Evolutionary conservation across 129 eudicot genomes (phyloP).

Genomic region (Arctium minus): DNA sequence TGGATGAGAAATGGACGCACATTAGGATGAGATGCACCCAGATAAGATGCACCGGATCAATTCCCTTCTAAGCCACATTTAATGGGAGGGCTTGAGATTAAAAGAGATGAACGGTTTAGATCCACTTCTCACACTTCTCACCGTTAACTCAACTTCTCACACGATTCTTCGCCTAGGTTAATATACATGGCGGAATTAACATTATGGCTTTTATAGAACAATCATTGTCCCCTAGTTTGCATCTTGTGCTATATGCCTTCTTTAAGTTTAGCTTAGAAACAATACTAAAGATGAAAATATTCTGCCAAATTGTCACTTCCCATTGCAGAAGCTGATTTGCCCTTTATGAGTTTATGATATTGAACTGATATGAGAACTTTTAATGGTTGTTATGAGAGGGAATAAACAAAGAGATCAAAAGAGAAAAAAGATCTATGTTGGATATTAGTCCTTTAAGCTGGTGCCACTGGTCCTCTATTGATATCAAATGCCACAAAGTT

Average conservation of each 20-base stretch:
- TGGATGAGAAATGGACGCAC: too few species aligned
- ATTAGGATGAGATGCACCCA: too few species aligned
- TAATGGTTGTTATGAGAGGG: constrained; percentile 11
- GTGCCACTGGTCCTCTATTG: constrained; percentile 9
- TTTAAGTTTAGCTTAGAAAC: background rate
- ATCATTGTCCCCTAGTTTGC: background rate
- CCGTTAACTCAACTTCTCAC: too few species aligned
- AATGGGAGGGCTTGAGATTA: too few species aligned
- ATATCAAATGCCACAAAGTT: background rate
- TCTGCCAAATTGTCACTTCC: constrained; percentile 1
- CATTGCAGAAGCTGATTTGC: constrained; percentile 2
- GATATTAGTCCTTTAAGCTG: constrained; percentile 15
- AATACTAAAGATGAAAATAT: background rate
- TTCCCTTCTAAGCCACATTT: too few species aligned
- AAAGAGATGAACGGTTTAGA: too few species aligned
- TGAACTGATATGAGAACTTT: background rate
- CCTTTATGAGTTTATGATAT: background rate
- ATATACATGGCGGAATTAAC: background rate
- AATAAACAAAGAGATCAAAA: constrained; percentile 14
- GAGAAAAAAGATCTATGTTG: constrained; percentile 2
- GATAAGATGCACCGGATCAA: too few species aligned
- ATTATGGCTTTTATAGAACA: background rate
- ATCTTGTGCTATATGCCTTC: background rate
- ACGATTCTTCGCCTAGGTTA: too few species aligned
- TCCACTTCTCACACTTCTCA: too few species aligned